phyloP scores from a whole-genome alignment of 352 stramenopile genomes.

The Thraustochytrium sp. region DNA sequence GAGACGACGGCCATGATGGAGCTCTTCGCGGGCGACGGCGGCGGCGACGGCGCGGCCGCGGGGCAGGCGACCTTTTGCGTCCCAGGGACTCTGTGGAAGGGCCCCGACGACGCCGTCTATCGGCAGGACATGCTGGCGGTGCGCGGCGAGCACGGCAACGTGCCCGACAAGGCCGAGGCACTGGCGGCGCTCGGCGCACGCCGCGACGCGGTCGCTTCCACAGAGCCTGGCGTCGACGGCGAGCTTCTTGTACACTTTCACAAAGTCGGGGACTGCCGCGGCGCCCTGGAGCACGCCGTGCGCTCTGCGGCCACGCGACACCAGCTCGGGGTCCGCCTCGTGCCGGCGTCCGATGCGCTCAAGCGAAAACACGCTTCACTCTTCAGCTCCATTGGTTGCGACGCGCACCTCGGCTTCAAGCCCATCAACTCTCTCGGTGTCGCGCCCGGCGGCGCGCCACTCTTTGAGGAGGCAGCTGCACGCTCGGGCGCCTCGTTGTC shows the following conservation, averaged over 20 bases:
- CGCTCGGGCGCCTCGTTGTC: not conserved
- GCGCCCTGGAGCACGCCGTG: not conserved
- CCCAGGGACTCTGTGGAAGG: not conserved
- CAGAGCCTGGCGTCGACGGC: not conserved
- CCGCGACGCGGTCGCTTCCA: not conserved
- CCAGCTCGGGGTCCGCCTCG: not conserved
- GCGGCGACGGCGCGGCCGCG: not conserved
- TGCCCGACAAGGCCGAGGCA: not conserved
- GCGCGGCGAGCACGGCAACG: not conserved
- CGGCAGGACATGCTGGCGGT: not conserved
- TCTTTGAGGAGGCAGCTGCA: too few relatives aligned
- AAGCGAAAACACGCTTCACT: not conserved
- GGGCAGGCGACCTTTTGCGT: not conserved
- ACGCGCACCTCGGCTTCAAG: not conserved
- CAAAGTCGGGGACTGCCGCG: constrained; percentile 3
- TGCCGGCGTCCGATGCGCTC: not conserved
- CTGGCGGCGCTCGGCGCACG: not conserved
- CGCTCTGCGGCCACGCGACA: not conserved
- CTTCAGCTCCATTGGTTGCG: not conserved
- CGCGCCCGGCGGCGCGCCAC: not conserved
- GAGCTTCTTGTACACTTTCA: not conserved
- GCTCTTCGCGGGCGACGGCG: not conserved
- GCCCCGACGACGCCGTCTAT: not conserved
- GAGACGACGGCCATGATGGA: not conserved
- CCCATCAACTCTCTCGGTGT: not conserved